phyloP scores from a whole-genome alignment of 805 yeast species.

The Wickerhamiella australiensis region DNA sequence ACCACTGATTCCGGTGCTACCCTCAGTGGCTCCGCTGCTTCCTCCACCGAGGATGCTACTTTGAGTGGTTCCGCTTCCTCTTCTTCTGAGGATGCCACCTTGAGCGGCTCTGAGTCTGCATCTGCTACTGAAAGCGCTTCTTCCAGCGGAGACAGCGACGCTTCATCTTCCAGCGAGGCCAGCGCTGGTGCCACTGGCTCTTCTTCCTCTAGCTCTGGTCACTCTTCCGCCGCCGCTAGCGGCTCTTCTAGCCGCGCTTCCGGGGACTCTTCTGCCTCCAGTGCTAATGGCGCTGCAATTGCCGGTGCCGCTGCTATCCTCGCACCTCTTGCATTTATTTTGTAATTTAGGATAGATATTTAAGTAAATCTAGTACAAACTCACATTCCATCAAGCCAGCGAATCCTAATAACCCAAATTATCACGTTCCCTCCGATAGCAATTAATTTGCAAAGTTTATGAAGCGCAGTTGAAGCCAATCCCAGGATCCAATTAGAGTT shows the following conservation, averaged over 20 bases:
- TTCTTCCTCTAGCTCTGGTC: conserved; percentile 11
- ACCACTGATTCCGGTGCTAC: conserved; percentile 9
- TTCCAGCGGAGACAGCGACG: conserved; percentile 3
- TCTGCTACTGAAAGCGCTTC: conserved; percentile 15
- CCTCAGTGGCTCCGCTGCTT: conserved; percentile 12
- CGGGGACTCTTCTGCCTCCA: conserved; percentile 11
- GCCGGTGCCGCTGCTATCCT: conserved; percentile 1
- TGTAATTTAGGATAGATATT: background rate
- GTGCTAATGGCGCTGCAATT: conserved; percentile 10
- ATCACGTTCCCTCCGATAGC: no score
- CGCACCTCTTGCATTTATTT: conserved; percentile 9
- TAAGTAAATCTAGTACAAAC: background rate
- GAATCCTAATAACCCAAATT: no score
- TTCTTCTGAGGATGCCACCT: conserved; percentile 12
- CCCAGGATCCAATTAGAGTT: no score
- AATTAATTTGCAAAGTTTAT: no score
- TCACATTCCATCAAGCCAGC: no score
- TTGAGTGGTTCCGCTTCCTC: conserved; percentile 14
- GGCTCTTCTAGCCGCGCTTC: background rate
- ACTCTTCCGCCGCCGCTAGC: conserved; percentile 14
- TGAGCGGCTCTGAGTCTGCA: conserved; percentile 11
- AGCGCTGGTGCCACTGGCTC: conserved; percentile 12
- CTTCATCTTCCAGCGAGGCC: conserved; percentile 11
- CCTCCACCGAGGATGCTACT: conserved; percentile 11
- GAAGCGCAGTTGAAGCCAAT: no score